Percentiles rank a stretch among this genome's conserved stretches.
Evolutionary conservation across 257 asterid species (phyloP).

Genomic region (Anisodus tanguticus): DNA sequence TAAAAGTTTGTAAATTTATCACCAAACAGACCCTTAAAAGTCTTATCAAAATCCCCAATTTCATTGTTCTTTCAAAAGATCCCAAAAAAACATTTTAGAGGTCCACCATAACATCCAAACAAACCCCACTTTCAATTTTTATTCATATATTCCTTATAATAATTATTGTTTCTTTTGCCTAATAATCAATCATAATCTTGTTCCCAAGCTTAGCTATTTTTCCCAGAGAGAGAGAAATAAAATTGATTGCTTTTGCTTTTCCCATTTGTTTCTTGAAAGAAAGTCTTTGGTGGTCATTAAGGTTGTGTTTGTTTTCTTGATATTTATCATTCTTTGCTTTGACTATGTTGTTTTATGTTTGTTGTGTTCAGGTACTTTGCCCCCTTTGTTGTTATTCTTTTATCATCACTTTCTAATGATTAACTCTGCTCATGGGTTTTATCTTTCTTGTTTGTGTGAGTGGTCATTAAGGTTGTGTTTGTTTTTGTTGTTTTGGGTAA

Average conservation of each 20-base stretch:
- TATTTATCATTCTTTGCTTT: constrained; percentile 29
- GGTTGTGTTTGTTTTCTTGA: constrained; percentile 30
- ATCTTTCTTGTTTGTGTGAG: not conserved
- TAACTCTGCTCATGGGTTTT: not conserved
- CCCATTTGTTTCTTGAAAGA: constrained; percentile 33
- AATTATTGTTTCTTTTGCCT: constrained; percentile 26
- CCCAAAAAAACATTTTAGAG: constrained; percentile 38
- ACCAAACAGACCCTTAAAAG: not conserved
- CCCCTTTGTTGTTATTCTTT: not conserved
- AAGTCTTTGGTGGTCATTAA: constrained; percentile 30
- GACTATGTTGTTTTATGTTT: not conserved
- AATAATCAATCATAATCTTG: constrained; percentile 29
- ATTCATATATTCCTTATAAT: constrained; percentile 26
- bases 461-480: not conserved
- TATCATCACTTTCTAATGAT: constrained; percentile 28
- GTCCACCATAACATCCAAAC: constrained; percentile 36
- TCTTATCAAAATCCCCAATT: not conserved
- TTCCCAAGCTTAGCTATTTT: constrained; percentile 19
- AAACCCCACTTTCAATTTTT: constrained; percentile 33
- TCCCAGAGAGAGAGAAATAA: not conserved
- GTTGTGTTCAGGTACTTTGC: constrained; percentile 13
- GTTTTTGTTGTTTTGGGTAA: not conserved
- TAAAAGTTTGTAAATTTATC: no score
- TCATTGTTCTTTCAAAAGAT: constrained; percentile 28
- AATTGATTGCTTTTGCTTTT: constrained; percentile 30